These are phyloP conservation scores for Fusarium dimerum DNA, from an alignment of 2,329 filamentous ascomycete genomes.

Conservation along the genomic window DNA sequence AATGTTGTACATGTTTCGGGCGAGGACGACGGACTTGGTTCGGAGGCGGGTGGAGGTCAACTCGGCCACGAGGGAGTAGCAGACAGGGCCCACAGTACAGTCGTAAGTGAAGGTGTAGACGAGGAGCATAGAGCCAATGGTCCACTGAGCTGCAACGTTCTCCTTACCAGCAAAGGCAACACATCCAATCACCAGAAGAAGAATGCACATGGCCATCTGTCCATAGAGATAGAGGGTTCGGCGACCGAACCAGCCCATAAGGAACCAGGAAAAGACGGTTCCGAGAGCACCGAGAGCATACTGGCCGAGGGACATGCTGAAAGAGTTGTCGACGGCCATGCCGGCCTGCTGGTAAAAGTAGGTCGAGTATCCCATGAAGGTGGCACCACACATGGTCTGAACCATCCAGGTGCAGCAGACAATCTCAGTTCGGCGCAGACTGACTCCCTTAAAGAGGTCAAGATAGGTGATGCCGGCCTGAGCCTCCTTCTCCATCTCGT, in stretches of 20 bases:
- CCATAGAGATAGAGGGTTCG: conserved; percentile 47
- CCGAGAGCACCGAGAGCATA: conserved; percentile 47
- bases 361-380: conserved; percentile 61
- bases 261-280: conserved; percentile 47
- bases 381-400: conserved; percentile 42
- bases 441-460: conserved; percentile 50
- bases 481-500: conserved; percentile 46
- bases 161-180: conserved; percentile 56
- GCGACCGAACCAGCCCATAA: conserved; percentile 46
- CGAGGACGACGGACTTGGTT: conserved; percentile 48
- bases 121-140: conserved; percentile 46
- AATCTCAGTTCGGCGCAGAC: conserved; percentile 49
- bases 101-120: conserved; percentile 47
- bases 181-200: conserved; percentile 46
- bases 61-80: conserved; percentile 76
- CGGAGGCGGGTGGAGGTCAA: conserved; percentile 47
- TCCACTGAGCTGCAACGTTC: conserved; percentile 48
- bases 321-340: conserved; percentile 39
- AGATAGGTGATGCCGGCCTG: conserved; percentile 43
- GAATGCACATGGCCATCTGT: conserved; percentile 48
- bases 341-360: conserved; percentile 49
- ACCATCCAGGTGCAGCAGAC: conserved; percentile 46
- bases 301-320: conserved; percentile 43
- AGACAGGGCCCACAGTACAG: conserved; percentile 55
- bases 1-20: conserved; percentile 50